Percentiles rank a stretch among this genome's conserved stretches.
Evolutionary conservation across 2,329 filamentous ascomycete species (phyloP).

Genomic region (Phialophora macrospora): DNA sequence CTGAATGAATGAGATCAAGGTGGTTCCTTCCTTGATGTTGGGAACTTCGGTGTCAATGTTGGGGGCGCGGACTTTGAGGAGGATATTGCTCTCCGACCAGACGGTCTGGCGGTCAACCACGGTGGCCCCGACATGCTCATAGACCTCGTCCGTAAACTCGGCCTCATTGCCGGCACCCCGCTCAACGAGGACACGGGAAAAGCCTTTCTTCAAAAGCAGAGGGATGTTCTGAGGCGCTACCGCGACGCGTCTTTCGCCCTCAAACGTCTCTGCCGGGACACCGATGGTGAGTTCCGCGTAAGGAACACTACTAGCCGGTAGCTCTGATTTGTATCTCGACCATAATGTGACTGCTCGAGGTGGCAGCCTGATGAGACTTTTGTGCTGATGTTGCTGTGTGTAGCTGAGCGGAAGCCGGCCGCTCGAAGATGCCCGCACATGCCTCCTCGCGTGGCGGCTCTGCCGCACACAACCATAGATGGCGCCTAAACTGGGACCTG

Average conservation of each 20-base stretch:
- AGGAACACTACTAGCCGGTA: constrained; percentile 50
- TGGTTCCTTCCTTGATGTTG: constrained; percentile 69
- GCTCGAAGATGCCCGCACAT: constrained; percentile 27
- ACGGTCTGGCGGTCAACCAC: constrained; percentile 71
- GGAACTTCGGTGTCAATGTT: constrained; percentile 70
- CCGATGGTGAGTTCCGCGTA: constrained; percentile 77
- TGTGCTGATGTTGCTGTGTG: constrained; percentile 14
- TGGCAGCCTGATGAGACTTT: constrained; percentile 20
- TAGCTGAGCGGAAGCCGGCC: constrained; percentile 23
- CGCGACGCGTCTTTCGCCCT: constrained; percentile 80
- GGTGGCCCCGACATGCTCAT: constrained; percentile 76
- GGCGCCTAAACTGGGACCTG: constrained; percentile 22
- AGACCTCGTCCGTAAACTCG: constrained; percentile 77
- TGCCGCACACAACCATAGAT: constrained; percentile 25
- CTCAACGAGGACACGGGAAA: constrained; percentile 76
- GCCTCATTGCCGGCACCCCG: constrained; percentile 77
- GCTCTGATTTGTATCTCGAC: constrained; percentile 32
- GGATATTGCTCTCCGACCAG: constrained; percentile 75
- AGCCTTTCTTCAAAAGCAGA: constrained; percentile 83
- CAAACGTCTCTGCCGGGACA: constrained; percentile 77
- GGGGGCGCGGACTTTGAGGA: constrained; percentile 82
- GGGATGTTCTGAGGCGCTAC: constrained; percentile 83
- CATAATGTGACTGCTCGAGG: constrained; percentile 27
- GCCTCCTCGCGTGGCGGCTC: constrained; percentile 17
- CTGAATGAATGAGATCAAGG: constrained; percentile 81